A percentile compares a stretch with the other conserved stretches of the same genome.
These are phyloP conservation scores for Neodidymelliopsis sp. DNA, from an alignment of 2,329 filamentous ascomycete genomes.

Conservation along the genomic window DNA sequence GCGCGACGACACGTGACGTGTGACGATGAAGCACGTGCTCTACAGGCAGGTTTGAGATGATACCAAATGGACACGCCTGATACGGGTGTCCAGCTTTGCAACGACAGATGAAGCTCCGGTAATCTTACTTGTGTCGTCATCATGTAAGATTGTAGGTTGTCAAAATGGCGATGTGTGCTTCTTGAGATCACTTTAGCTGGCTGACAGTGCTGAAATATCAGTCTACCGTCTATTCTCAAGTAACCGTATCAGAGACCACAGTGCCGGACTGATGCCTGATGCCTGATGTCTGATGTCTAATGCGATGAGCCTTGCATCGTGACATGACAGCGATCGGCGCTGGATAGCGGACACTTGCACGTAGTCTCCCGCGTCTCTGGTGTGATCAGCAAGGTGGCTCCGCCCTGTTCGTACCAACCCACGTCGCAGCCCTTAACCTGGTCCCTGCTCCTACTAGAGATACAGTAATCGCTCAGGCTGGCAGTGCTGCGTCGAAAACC, in stretches of 20 bases:
- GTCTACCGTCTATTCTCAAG: not conserved
- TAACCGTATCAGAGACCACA: not conserved
- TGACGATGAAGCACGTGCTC: slow-evolving; percentile 4
- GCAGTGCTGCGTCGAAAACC: not conserved
- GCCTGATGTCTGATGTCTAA: no score
- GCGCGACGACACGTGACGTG: no score
- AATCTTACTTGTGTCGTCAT: not conserved
- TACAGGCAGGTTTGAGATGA: not conserved
- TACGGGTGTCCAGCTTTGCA: not conserved
- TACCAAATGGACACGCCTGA: not conserved
- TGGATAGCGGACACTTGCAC: slow-evolving; percentile 6
- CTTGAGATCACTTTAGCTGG: not conserved
- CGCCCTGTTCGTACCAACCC: not conserved
- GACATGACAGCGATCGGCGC: slow-evolving; percentile 3
- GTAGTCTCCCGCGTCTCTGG: slow-evolving; percentile 2
- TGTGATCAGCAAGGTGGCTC: slow-evolving; percentile 13
- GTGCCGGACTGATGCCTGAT: no score
- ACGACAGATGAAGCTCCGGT: slow-evolving; percentile 3
- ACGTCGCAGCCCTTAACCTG: not conserved
- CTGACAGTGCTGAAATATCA: not conserved
- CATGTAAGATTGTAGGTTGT: not conserved
- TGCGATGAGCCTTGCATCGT: slow-evolving; percentile 2
- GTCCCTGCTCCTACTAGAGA: no score
- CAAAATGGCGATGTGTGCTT: not conserved
- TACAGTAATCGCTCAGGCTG: no score